phyloP scores from a whole-genome alignment of 805 yeast species.

The Myxozyma neglecta region DNA sequence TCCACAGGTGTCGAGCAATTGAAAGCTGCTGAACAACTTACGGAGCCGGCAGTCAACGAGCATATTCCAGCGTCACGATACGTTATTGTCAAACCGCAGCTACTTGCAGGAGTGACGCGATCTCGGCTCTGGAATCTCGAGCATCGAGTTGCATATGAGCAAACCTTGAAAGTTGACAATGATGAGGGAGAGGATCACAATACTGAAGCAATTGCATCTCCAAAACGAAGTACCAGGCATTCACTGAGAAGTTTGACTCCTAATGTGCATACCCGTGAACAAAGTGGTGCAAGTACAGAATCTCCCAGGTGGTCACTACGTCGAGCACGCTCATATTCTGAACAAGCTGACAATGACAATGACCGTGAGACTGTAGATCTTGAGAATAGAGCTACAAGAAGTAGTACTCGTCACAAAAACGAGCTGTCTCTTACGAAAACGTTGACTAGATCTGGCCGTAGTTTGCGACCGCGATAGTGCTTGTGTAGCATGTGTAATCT shows the following conservation, averaged over 20 bases:
- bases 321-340: neutral
- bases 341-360: too few relatives aligned
- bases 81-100: conserved; percentile 19
- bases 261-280: neutral
- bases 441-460: neutral
- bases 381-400: neutral
- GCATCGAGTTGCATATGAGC: conserved; percentile 14
- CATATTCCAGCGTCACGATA: conserved; percentile 10
- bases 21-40: too few relatives aligned
- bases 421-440: neutral
- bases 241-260: neutral
- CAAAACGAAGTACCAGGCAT: neutral
- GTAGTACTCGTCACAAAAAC: neutral
- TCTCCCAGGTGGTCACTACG: neutral
- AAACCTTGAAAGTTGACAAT: neutral
- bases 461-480: neutral
- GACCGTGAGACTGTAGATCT: too few relatives aligned
- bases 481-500: neutral
- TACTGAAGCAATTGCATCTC: neutral
- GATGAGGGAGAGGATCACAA: neutral
- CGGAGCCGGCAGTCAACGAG: too few relatives aligned
- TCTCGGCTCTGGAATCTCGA: conserved; percentile 17
- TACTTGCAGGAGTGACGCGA: conserved; percentile 10
- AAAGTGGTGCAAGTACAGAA: neutral
- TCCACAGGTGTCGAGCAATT: too few relatives aligned